phyloP scores from a whole-genome alignment of 768 basidiomycete species.

The Cyathus striatus region DNA sequence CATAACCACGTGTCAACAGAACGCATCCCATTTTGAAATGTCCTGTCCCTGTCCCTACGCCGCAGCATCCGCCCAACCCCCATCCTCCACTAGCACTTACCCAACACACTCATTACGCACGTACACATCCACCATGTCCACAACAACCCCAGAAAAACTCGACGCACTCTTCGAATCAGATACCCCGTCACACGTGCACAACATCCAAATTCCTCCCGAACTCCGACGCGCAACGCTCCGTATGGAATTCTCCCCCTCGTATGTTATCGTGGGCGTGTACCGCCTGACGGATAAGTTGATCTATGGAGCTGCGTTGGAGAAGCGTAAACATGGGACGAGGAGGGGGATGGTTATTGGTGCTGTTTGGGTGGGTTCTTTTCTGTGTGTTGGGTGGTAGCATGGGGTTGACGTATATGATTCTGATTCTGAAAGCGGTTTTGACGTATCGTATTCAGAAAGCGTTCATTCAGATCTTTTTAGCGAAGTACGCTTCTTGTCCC shows the following conservation, averaged over 20 bases:
- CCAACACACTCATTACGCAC: too few relatives aligned
- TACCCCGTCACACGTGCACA: too few relatives aligned
- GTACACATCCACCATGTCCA: too few relatives aligned
- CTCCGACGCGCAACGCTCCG: slow-evolving; percentile 53
- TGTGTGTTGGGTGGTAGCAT: too few relatives aligned
- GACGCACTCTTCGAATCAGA: too few relatives aligned
- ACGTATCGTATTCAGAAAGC: slow-evolving; percentile 68
- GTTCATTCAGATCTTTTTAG: slow-evolving; percentile 59
- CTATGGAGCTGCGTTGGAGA: slow-evolving; percentile 76
- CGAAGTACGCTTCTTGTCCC: slow-evolving; percentile 41
- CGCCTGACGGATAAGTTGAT: slow-evolving; percentile 71
- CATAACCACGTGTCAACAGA: too few relatives aligned
- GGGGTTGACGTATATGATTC: slow-evolving; percentile 1
- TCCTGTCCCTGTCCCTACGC: too few relatives aligned
- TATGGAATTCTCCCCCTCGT: slow-evolving; percentile 76
- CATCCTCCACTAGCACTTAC: too few relatives aligned
- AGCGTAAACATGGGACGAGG: slow-evolving; percentile 71
- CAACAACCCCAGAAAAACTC: too few relatives aligned
- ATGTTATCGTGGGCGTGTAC: slow-evolving; percentile 82
- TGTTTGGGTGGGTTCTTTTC: slow-evolving; percentile 51
- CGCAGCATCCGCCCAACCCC: too few relatives aligned
- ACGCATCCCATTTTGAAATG: too few relatives aligned
- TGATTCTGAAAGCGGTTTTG: slow-evolving; percentile 42
- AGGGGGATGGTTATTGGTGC: slow-evolving; percentile 67
- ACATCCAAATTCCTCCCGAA: slow-evolving; percentile 39